Conservation (phyloP, 768 basidiomycete species). For the Suillus ampliporus region DNA sequence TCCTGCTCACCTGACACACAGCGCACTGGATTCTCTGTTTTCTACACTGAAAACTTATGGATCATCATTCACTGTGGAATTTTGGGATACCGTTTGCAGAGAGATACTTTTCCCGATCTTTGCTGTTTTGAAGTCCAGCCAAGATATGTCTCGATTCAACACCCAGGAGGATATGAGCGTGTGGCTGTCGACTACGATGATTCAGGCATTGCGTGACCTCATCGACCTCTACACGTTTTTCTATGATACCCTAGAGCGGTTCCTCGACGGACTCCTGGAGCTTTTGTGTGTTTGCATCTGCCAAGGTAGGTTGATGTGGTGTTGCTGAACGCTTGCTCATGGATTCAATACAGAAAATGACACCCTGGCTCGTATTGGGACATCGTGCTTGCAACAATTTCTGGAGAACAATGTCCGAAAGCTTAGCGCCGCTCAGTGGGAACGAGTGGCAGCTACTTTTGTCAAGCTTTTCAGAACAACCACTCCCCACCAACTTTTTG, state of each 20-base stretch:
- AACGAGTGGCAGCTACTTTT: slow-evolving; percentile 89
- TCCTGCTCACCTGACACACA: slow-evolving; percentile 39
- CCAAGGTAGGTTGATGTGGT: slow-evolving; percentile 71
- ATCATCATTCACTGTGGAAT: slow-evolving; percentile 80
- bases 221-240: slow-evolving; percentile 96
- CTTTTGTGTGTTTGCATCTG: slow-evolving; percentile 96
- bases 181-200: slow-evolving; percentile 99
- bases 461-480: slow-evolving; percentile 97
- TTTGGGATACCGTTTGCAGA: slow-evolving; percentile 98
- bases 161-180: slow-evolving; percentile 99
- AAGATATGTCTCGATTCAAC: slow-evolving; percentile 90
- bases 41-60: slow-evolving; percentile 92
- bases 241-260: slow-evolving; percentile 88
- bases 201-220: slow-evolving; percentile 93
- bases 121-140: slow-evolving; percentile 90
- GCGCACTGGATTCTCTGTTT: slow-evolving; percentile 96
- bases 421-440: slow-evolving; percentile 86
- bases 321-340: slow-evolving; percentile 15
- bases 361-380: slow-evolving; percentile 95
- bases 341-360: slow-evolving; percentile 78
- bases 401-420: slow-evolving; percentile 92
- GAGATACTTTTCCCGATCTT: slow-evolving; percentile 99
- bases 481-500: slow-evolving; percentile 96
- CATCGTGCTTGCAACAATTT: slow-evolving; percentile 95
- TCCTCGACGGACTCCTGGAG: slow-evolving; percentile 92